Base-by-base conservation (phyloP, 805 yeast species). In the Kuraishia capsulata region DNA sequence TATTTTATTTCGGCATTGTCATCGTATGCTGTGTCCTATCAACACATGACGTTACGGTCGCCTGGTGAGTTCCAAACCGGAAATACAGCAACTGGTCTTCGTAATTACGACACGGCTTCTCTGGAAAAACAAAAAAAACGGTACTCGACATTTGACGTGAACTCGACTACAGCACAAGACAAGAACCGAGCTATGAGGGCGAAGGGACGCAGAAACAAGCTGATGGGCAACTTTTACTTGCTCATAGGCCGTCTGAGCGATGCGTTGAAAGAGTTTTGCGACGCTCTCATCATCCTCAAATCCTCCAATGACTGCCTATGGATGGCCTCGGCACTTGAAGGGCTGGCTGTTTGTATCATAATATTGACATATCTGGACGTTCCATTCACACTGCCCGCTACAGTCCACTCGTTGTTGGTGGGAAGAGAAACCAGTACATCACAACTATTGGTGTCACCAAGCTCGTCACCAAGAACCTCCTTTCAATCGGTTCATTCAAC, bases 311-410 rank as follows among this genome's bases (percentile, higher is more conserved):
- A 92, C 54, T 72, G 73, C 49, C 61, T 92, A 6, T 92, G 97
- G 97, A 66, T 86, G 11, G 97, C 81, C 0, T 80, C 90, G 21
- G 77, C 96, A 0, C 54, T 90, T n/a, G 96, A 88, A 48, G 86
- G 89, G 0, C 61, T 88, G 9, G 82, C 81, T 0, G 76, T 85
- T 1, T 73, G 84, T 42, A 55, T 81, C 30, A 55, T 81, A 4
- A 56, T 88, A 39, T 62, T 85, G 36, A 67, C 80, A 10, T 77
- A 66, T 47, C 54, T 81, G 13, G 76, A 71, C 20, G 61, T 67
- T 2, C 71, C 78, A 0, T 71, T 69, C 41, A 76, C 67, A 37
- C 50, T 73, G 30, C 73, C 73, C 4, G 58, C 65, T 35, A 48
- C 52, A 42, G 42, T 58, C 3, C 39, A 39, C 4, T 21, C 53